Conservation (phyloP, 495 filamentous ascomycete species). For the Coniosporium apollinis region DNA sequence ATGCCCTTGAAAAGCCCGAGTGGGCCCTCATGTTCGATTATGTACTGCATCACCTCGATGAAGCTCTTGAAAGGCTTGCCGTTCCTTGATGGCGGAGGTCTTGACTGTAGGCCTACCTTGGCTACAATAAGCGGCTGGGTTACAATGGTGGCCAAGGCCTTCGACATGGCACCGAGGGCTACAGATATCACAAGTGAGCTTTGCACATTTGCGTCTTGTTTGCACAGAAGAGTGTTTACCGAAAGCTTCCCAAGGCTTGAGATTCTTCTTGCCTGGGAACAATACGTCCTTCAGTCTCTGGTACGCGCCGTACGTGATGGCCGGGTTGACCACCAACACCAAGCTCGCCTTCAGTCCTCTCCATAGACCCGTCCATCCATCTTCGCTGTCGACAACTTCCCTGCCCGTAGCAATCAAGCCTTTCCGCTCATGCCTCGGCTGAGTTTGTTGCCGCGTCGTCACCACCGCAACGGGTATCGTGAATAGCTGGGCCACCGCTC, state of each 20-base stretch:
- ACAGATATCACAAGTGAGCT: background rate
- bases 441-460: constrained; percentile 91
- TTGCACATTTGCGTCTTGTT: background rate
- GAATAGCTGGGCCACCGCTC: constrained; percentile 85
- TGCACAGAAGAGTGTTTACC: constrained; percentile 34
- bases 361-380: constrained; percentile 83
- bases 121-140: constrained; percentile 97
- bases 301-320: constrained; percentile 96
- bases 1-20: constrained; percentile 90
- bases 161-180: constrained; percentile 90
- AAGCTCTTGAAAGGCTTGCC: constrained; percentile 95
- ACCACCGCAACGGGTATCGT: constrained; percentile 93
- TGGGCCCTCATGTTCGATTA: constrained; percentile 70
- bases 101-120: constrained; percentile 90
- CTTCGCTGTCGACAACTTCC: constrained; percentile 80
- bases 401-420: constrained; percentile 74
- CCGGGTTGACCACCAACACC: constrained; percentile 90
- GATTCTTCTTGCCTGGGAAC: constrained; percentile 58
- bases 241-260: constrained; percentile 83
- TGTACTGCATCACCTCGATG: constrained; percentile 85
- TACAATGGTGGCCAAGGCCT: constrained; percentile 75
- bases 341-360: constrained; percentile 90
- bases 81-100: constrained; percentile 63
- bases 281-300: constrained; percentile 68
- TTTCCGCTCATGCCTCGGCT: constrained; percentile 65